Conservation (phyloP, 768 basidiomycete genomes). For the Asterophora parasitica region DNA sequence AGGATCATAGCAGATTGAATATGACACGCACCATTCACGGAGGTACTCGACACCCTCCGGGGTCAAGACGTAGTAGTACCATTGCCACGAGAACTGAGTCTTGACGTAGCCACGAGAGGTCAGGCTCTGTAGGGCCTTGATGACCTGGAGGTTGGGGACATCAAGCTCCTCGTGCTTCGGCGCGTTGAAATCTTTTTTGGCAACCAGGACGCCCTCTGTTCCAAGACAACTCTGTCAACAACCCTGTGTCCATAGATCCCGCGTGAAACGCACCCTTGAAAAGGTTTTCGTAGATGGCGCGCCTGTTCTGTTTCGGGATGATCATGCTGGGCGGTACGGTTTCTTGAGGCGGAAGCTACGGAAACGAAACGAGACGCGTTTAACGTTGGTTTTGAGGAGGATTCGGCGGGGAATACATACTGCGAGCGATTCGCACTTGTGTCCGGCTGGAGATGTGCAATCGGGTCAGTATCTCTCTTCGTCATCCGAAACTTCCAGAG, state of each 20-base stretch:
- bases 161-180: slow-evolving; percentile 92
- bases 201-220: slow-evolving; percentile 92
- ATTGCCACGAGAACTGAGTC: slow-evolving; percentile 99
- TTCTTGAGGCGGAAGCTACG: slow-evolving; percentile 31
- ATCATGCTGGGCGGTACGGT: slow-evolving; percentile 69
- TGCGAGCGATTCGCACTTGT: slow-evolving; percentile 37
- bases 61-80: slow-evolving; percentile 97
- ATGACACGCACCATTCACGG: slow-evolving; percentile 66
- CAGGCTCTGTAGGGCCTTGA: slow-evolving; percentile 67
- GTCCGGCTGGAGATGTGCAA: slow-evolving; percentile 28
- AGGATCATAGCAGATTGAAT: background rate
- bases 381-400: background rate
- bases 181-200: slow-evolving; percentile 98
- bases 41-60: slow-evolving; percentile 97
- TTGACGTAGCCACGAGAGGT: slow-evolving; percentile 85
- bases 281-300: slow-evolving; percentile 97
- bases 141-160: slow-evolving; percentile 65
- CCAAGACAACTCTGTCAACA: background rate
- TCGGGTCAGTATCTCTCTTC: slow-evolving; percentile 21
- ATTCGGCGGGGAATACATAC: slow-evolving; percentile 23
- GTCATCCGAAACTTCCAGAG: slow-evolving; percentile 31
- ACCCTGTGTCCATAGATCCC: background rate
- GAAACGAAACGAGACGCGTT: background rate
- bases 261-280: slow-evolving; percentile 79
- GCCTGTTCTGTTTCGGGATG: slow-evolving; percentile 92